A percentile compares a stretch with the other conserved stretches of the same genome.
Conservation (phyloP, 2,329 filamentous ascomycete species). For the Alternaria hordeiaustralica region DNA sequence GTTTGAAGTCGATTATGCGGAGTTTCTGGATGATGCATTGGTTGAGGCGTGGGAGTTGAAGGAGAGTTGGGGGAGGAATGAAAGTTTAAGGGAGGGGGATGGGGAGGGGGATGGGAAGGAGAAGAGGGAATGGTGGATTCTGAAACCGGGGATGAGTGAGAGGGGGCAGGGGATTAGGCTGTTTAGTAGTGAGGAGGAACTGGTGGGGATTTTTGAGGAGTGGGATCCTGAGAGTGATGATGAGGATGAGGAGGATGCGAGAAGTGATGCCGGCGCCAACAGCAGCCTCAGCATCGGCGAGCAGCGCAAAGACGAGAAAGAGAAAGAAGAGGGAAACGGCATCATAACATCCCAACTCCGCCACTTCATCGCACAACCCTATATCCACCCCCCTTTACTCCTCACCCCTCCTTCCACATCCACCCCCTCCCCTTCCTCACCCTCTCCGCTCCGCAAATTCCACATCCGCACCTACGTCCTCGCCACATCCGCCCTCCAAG, state of each 20-base stretch:
- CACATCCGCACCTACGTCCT: constrained; percentile 93
- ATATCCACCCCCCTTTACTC: constrained; percentile 87
- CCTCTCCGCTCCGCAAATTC: no score
- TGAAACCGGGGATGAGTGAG: constrained; percentile 98
- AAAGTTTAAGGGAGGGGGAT: constrained; percentile 42
- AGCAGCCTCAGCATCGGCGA: no score
- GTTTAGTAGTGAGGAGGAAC: constrained; percentile 82
- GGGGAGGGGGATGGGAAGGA: no score
- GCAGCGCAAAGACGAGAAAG: no score
- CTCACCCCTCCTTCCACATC: constrained; percentile 62
- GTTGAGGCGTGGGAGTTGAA: constrained; percentile 88
- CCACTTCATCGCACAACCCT: constrained; percentile 95
- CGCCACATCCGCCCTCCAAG: constrained; percentile 75
- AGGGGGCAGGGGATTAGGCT: constrained; percentile 90
- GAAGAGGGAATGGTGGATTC: constrained; percentile 87
- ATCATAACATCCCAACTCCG: constrained; percentile 90
- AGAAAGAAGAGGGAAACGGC: constrained; percentile 51
- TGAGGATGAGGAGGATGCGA: constrained; percentile 57
- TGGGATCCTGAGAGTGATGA: constrained; percentile 82
- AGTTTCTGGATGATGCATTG: constrained; percentile 93
- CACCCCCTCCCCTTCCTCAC: no score
- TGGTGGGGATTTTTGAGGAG: constrained; percentile 86
- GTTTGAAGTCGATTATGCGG: constrained; percentile 95
- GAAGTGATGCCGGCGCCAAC: constrained; percentile 30
- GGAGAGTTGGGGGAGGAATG: constrained; percentile 76